Evolutionary conservation across 768 basidiomycete species (phyloP).

Genomic region (Hortiboletus campestris): DNA sequence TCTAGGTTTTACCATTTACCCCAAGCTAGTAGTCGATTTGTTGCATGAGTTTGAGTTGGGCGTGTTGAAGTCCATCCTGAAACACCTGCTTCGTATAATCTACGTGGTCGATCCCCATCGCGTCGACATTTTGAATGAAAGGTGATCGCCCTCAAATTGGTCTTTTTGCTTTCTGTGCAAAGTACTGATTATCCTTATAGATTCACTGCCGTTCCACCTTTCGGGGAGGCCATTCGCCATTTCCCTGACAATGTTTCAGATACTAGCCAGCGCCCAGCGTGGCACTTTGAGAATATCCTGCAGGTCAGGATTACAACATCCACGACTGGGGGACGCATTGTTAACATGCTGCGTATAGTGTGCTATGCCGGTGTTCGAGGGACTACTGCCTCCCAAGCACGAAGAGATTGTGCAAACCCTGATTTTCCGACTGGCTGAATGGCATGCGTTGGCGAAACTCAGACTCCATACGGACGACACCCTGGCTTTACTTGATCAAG

Average conservation of each 20-base stretch:
- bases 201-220: not conserved
- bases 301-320: conserved; percentile 1
- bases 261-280: conserved; percentile 33
- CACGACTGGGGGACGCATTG: not conserved
- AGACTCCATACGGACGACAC: not conserved
- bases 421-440: conserved; percentile 16
- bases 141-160: not conserved
- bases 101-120: not conserved
- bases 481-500: not conserved
- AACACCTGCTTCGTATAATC: not conserved
- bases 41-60: conserved; percentile 1
- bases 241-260: conserved; percentile 37
- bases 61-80: not conserved
- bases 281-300: conserved; percentile 11
- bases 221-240: conserved; percentile 30
- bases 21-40: not conserved
- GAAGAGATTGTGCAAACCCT: conserved; percentile 23
- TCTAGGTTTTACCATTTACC: not conserved
- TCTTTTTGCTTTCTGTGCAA: too few relatives aligned
- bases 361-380: conserved; percentile 39
- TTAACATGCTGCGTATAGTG: conserved; percentile 23
- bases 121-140: not conserved
- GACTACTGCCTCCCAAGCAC: conserved; percentile 31
- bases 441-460: conserved; percentile 12
- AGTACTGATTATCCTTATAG: not conserved